These are phyloP conservation scores for Aspergillus sp. DNA, from an alignment of 2,329 filamentous ascomycete species.

Conservation along the genomic window DNA sequence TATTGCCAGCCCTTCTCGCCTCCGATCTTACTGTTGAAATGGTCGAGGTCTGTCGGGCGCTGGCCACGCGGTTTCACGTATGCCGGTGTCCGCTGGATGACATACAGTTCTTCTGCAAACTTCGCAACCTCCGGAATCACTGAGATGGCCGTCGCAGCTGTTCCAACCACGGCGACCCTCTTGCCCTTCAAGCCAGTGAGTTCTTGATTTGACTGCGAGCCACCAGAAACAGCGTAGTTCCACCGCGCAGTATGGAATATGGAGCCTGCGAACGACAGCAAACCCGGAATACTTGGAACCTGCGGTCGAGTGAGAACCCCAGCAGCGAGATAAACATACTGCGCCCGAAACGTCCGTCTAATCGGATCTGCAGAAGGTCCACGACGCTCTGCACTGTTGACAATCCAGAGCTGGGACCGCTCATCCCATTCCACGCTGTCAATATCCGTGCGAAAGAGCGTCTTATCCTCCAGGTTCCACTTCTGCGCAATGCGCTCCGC, in stretches of 20 bases:
- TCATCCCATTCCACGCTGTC: neutral
- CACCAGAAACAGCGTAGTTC: neutral
- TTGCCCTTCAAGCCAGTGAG: neutral
- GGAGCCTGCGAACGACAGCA: neutral
- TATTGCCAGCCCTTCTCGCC: neutral
- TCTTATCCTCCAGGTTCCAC: neutral
- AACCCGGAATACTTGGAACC: neutral
- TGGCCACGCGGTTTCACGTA: neutral
- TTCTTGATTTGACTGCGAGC: neutral
- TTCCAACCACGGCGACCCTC: neutral
- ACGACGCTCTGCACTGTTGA: neutral
- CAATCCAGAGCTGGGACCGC: neutral
- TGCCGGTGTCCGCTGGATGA: neutral
- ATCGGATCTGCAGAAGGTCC: neutral
- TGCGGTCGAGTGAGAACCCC: neutral
- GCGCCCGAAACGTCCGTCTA: neutral
- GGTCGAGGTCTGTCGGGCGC: neutral
- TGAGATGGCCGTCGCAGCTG: neutral
- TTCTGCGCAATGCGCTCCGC: constrained; percentile 6
- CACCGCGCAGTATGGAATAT: neutral
- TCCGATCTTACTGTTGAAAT: neutral
- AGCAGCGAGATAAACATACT: neutral
- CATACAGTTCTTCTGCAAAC: neutral
- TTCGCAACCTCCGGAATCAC: neutral
- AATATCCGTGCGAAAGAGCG: neutral